Conservation (phyloP, 148 eudicot species). For the Hydrangea macrophylla region DNA sequence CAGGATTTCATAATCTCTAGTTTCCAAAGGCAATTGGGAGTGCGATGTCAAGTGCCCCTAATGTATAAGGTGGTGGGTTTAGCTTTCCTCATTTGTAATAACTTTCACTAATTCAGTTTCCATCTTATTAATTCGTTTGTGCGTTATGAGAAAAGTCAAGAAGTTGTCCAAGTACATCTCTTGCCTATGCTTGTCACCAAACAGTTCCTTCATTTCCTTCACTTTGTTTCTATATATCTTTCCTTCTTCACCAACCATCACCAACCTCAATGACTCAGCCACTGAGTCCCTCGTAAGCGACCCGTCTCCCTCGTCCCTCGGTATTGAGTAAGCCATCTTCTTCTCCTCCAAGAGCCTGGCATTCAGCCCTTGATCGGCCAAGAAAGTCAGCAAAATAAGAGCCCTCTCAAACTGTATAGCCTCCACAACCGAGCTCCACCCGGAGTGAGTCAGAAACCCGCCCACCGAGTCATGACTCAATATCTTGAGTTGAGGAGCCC, state of each 20-base stretch:
- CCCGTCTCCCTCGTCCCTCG: slow-evolving; percentile 15
- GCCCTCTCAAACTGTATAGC: slow-evolving; percentile 11
- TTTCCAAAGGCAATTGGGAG: no score
- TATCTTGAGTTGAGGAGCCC: slow-evolving; percentile 53
- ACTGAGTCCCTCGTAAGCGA: slow-evolving; percentile 5
- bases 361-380: slow-evolving; percentile 19
- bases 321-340: slow-evolving; percentile 12
- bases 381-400: slow-evolving; percentile 16
- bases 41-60: no score
- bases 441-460: slow-evolving; percentile 45
- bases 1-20: no score
- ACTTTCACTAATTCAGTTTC: no score
- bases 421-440: slow-evolving; percentile 23
- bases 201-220: slow-evolving; percentile 19
- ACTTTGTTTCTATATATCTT: slow-evolving; percentile 17
- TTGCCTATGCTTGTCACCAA: slow-evolving; percentile 19
- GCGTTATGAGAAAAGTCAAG: slow-evolving; percentile 1
- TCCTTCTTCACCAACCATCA: slow-evolving; percentile 21
- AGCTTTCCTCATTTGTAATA: no score
- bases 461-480: slow-evolving; percentile 45
- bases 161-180: slow-evolving; percentile 10
- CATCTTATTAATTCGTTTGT: no score
- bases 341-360: slow-evolving; percentile 23
- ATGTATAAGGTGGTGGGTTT: no score
- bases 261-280: slow-evolving; percentile 3